Percentiles rank a stretch among this genome's conserved stretches.
These are phyloP conservation scores for Fonsecaea erecta DNA, from an alignment of 2,329 filamentous ascomycete genomes.

Conservation along the genomic window DNA sequence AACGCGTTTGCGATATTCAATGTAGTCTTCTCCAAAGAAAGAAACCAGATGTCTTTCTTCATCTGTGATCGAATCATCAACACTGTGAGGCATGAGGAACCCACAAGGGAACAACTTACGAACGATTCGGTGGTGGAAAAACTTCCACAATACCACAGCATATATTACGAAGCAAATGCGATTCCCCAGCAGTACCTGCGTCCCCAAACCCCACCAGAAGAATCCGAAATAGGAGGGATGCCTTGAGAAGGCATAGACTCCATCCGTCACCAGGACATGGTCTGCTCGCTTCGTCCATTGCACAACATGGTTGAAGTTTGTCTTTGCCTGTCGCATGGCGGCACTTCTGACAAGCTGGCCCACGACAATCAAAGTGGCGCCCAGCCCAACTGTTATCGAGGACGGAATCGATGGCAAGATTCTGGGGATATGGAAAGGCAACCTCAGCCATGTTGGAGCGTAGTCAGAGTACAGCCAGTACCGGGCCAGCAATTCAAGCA, in stretches of 20 bases:
- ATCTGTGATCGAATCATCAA: constrained; percentile 48
- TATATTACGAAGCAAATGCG: constrained; percentile 76
- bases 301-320: constrained; percentile 85
- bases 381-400: constrained; percentile 50
- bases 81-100: neutral
- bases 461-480: constrained; percentile 29
- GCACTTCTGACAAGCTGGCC: constrained; percentile 78
- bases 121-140: constrained; percentile 75
- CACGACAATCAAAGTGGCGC: constrained; percentile 65
- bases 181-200: constrained; percentile 89
- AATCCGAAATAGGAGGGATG: constrained; percentile 98
- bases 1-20: constrained; percentile 71
- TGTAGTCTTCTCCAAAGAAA: constrained; percentile 86
- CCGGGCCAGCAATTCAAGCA: constrained; percentile 67
- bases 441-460: constrained; percentile 24
- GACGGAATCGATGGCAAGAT: constrained; percentile 42
- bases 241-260: constrained; percentile 75
- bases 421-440: constrained; percentile 35
- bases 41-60: constrained; percentile 78
- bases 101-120: constrained; percentile 51
- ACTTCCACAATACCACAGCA: constrained; percentile 76
- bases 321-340: constrained; percentile 87
- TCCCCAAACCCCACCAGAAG: constrained; percentile 98
- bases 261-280: constrained; percentile 81
- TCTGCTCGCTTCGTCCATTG: constrained; percentile 70